Evolutionary conservation across 2,329 filamentous ascomycete genomes (phyloP).

Genomic region (Neocucurbitaria cava): DNA sequence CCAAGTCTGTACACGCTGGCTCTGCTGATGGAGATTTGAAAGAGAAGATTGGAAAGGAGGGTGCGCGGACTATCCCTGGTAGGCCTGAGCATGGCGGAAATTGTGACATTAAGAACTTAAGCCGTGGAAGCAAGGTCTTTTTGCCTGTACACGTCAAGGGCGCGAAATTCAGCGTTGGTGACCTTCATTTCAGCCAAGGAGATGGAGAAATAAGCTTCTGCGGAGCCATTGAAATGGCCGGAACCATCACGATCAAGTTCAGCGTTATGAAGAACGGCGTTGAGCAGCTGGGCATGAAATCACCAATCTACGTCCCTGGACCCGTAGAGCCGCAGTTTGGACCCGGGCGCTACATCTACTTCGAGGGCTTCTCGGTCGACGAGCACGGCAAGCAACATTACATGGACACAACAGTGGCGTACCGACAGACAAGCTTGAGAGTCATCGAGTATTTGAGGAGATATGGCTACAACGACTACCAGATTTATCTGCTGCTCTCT

Average conservation of each 20-base stretch:
- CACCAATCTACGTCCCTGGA: conserved; percentile 83
- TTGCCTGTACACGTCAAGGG: conserved; percentile 86
- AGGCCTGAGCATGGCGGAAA: conserved; percentile 89
- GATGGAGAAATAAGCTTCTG: conserved; percentile 86
- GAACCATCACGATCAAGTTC: conserved; percentile 89
- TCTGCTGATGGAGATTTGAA: conserved; percentile 64
- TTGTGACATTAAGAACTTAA: conserved; percentile 89
- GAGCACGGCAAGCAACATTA: conserved; percentile 89
- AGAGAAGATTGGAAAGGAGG: conserved; percentile 75
- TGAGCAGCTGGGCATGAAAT: conserved; percentile 75
- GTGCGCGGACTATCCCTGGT: conserved; percentile 83
- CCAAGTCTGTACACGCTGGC: conserved; percentile 76
- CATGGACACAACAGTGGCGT: conserved; percentile 84
- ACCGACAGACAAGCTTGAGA: conserved; percentile 79
- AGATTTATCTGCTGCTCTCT: conserved; percentile 84
- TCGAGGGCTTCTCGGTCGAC: conserved; percentile 90
- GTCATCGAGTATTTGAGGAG: conserved; percentile 81
- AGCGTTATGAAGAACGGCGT: conserved; percentile 84
- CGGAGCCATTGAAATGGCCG: conserved; percentile 89
- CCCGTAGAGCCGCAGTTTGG: conserved; percentile 90
- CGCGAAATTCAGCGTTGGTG: conserved; percentile 89
- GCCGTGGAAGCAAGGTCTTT: conserved; percentile 80
- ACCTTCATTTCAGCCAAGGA: conserved; percentile 86
- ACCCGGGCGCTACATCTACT: conserved; percentile 80
- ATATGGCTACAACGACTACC: conserved; percentile 75